Percentiles rank a stretch among this genome's conserved stretches.
These are phyloP conservation scores for Trichoderma sp. DNA, from an alignment of 2,329 filamentous ascomycete species.

Conservation along the genomic window DNA sequence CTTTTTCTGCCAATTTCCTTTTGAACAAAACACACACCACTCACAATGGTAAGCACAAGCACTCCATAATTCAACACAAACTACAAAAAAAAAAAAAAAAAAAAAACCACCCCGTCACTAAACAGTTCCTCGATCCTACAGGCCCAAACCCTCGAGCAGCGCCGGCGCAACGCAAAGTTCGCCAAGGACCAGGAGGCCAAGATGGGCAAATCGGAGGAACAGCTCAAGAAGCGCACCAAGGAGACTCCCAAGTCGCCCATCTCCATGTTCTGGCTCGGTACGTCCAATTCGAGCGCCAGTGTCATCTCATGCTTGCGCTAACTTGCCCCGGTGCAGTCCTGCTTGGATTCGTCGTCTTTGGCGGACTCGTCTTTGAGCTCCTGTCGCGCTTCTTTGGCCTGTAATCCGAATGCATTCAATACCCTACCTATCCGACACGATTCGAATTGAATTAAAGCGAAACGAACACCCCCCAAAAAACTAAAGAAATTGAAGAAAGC, in stretches of 20 bases:
- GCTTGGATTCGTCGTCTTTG: slow-evolving; percentile 59
- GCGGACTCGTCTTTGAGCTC: slow-evolving; percentile 57
- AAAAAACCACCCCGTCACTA: not conserved
- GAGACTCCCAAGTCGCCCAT: slow-evolving; percentile 57
- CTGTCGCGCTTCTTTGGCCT: slow-evolving; percentile 50
- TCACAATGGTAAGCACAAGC: slow-evolving; percentile 7
- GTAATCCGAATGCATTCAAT: slow-evolving; percentile 22
- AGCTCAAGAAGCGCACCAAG: slow-evolving; percentile 60
- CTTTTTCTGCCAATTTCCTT: not conserved
- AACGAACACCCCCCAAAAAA: no score
- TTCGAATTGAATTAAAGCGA: not conserved
- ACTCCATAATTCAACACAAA: not conserved
- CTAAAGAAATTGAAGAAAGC: not conserved
- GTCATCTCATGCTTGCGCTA: not conserved
- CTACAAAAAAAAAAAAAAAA: not conserved
- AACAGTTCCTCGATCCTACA: slow-evolving; percentile 32
- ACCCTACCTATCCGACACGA: not conserved
- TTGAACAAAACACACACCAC: not conserved
- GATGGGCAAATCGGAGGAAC: slow-evolving; percentile 68
- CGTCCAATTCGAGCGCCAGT: not conserved
- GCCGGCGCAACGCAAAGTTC: slow-evolving; percentile 76
- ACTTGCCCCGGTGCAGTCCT: slow-evolving; percentile 38
- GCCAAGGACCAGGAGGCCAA: slow-evolving; percentile 68
- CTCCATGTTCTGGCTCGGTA: slow-evolving; percentile 62
- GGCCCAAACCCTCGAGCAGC: slow-evolving; percentile 83